Conservation (phyloP, 768 basidiomycete species). For the Mycena rosella region DNA sequence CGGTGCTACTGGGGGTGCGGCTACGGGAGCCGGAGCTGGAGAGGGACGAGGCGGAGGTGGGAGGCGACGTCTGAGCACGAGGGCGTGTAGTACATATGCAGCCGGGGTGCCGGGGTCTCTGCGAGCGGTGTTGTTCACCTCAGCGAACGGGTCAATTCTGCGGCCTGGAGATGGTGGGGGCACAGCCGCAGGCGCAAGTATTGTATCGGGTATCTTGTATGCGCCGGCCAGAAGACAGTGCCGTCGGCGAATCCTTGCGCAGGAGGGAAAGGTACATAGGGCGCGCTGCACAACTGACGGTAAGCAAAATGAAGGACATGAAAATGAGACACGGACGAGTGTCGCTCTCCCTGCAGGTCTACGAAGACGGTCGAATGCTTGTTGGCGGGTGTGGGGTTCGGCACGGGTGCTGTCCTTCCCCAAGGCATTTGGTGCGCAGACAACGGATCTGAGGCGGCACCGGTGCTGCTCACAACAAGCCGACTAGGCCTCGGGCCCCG, state of each 20-base stretch:
- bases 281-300: no score
- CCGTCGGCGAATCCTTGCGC: background rate
- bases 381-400: no score
- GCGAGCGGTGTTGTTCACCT: constrained; percentile 46
- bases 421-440: no score
- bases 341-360: no score
- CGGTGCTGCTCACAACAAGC: no score
- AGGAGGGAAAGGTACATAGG: constrained; percentile 29
- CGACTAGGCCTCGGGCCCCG: no score
- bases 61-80: constrained; percentile 57
- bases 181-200: constrained; percentile 58
- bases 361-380: no score
- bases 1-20: constrained; percentile 47
- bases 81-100: constrained; percentile 33
- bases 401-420: no score
- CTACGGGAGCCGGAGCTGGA: constrained; percentile 56
- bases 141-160: constrained; percentile 53
- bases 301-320: no score
- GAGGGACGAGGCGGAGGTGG: constrained; percentile 56
- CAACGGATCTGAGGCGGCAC: no score
- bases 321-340: no score
- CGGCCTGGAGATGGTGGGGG: constrained; percentile 47
- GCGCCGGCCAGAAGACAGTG: no score
- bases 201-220: constrained; percentile 37
- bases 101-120: constrained; percentile 32